phyloP scores from a whole-genome alignment of 306 rosid species.

The Fragaria nilgerrensis region DNA sequence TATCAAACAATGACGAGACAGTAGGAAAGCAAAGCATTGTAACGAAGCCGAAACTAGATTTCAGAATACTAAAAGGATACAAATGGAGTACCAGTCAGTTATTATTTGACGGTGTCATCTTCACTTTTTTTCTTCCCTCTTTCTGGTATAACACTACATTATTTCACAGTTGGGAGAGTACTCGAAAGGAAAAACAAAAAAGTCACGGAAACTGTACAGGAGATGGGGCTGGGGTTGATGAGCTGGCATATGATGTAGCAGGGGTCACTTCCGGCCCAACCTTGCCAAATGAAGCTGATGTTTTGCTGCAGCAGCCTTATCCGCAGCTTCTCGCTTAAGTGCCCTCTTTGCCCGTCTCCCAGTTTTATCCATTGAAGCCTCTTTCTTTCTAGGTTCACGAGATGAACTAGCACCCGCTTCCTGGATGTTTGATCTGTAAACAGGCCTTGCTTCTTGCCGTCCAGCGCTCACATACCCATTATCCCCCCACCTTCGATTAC shows the following conservation, averaged over 20 bases:
- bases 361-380: constrained; percentile 29
- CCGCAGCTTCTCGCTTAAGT: constrained; percentile 79
- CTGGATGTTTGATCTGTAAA: constrained; percentile 32
- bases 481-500: constrained; percentile 90
- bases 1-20: neutral
- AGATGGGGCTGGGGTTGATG: neutral
- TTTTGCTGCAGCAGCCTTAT: constrained; percentile 77
- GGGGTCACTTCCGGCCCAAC: constrained; percentile 53
- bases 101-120: constrained; percentile 11
- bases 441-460: constrained; percentile 73
- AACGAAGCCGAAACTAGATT: neutral
- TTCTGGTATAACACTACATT: neutral
- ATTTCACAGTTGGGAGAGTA: constrained; percentile 3
- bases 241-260: constrained; percentile 1
- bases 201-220: constrained; percentile 29
- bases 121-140: no score
- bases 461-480: constrained; percentile 77
- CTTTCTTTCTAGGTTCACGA: constrained; percentile 50
- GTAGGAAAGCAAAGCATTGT: neutral
- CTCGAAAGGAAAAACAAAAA: neutral
- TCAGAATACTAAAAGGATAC: neutral
- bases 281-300: constrained; percentile 67
- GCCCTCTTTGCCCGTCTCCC: constrained; percentile 91
- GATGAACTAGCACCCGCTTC: constrained; percentile 67
- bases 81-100: neutral